Evolutionary conservation across 2,329 filamentous ascomycete species (phyloP).

Genomic region (Stagonosporopsis cucurbitacearum): DNA sequence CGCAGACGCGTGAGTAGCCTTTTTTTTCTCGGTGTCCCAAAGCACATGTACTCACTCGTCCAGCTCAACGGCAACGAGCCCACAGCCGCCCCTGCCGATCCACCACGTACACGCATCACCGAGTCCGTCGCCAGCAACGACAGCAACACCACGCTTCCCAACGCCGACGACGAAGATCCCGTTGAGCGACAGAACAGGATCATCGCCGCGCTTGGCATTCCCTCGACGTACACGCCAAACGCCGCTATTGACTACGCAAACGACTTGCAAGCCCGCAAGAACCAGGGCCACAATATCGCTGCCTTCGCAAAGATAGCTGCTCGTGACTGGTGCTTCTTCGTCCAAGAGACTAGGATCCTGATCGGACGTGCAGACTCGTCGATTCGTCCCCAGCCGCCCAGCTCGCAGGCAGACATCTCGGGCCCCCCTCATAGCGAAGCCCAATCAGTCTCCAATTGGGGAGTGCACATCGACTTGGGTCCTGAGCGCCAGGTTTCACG

Average conservation of each 20-base stretch:
- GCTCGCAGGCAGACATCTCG: constrained; percentile 35
- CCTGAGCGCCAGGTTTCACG: constrained; percentile 59
- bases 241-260: constrained; percentile 64
- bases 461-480: constrained; percentile 82
- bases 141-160: constrained; percentile 47
- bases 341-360: constrained; percentile 75
- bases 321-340: constrained; percentile 83
- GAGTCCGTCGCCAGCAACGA: constrained; percentile 52
- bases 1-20: constrained; percentile 52
- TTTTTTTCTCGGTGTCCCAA: neutral
- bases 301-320: constrained; percentile 85
- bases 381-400: constrained; percentile 37
- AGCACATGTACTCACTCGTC: constrained; percentile 23
- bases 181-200: constrained; percentile 47
- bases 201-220: constrained; percentile 51
- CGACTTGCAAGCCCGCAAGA: constrained; percentile 54
- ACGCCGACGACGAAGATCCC: constrained; percentile 43
- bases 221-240: constrained; percentile 58
- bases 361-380: constrained; percentile 67
- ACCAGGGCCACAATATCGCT: constrained; percentile 52
- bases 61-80: constrained; percentile 47
- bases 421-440: constrained; percentile 33
- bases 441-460: constrained; percentile 43
- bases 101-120: constrained; percentile 42
- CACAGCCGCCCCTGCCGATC: constrained; percentile 28